A percentile compares a stretch with the other conserved stretches of the same genome.
Evolutionary conservation across 345 rosid species (phyloP).

Genomic region (Gossypium sturtianum): DNA sequence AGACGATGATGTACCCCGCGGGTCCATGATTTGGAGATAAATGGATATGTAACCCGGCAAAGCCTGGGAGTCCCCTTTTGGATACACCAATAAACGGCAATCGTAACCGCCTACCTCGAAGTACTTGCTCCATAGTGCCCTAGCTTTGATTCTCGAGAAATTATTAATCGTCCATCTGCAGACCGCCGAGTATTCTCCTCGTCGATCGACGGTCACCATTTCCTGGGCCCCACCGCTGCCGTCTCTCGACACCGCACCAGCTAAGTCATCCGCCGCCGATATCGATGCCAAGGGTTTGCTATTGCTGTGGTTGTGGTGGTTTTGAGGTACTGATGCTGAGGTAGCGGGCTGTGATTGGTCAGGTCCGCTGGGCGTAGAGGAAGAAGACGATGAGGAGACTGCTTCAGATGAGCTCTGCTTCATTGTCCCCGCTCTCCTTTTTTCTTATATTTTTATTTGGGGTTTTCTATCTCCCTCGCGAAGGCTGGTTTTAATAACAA

Average conservation of each 20-base stretch:
- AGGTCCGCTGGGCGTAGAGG: constrained; percentile 24
- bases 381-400: constrained; percentile 43
- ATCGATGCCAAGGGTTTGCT: constrained; percentile 33
- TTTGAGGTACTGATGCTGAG: constrained; percentile 28
- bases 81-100: constrained; percentile 89
- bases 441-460: background rate
- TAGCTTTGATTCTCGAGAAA: constrained; percentile 77
- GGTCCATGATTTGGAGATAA: constrained; percentile 98
- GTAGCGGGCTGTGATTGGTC: constrained; percentile 49
- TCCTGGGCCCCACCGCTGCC: constrained; percentile 79
- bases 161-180: constrained; percentile 88
- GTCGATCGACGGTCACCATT: constrained; percentile 72
- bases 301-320: background rate
- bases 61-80: constrained; percentile 96
- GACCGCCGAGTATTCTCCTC: constrained; percentile 74
- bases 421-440: constrained; percentile 27
- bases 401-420: constrained; percentile 65
- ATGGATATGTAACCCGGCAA: constrained; percentile 86
- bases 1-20: constrained; percentile 65
- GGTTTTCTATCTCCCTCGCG: background rate
- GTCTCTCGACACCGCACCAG: constrained; percentile 52
- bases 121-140: constrained; percentile 95
- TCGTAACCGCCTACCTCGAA: constrained; percentile 98
- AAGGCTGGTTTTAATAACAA: too few species aligned
- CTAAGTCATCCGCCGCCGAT: constrained; percentile 56